These are phyloP conservation scores for Madurella mycetomatis DNA, from an alignment of 2,329 filamentous ascomycete genomes.

Conservation along the genomic window DNA sequence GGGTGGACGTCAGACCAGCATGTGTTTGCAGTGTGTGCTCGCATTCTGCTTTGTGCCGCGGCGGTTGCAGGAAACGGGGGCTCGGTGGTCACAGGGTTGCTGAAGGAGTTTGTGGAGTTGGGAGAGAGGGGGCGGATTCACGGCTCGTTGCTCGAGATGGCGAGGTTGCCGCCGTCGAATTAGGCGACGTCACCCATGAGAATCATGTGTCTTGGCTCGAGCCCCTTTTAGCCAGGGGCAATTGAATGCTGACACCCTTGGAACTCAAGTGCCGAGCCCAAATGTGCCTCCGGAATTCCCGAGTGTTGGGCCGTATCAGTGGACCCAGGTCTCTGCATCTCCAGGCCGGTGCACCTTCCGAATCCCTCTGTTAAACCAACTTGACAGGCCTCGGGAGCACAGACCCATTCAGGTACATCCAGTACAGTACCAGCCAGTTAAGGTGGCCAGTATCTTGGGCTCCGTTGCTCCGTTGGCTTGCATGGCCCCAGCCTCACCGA, in stretches of 20 bases:
- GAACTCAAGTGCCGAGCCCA: neutral
- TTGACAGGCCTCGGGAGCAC: too few species aligned
- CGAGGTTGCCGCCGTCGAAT: neutral
- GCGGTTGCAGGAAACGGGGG: slow-evolving; percentile 5
- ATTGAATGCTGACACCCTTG: neutral
- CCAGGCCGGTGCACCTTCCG: neutral
- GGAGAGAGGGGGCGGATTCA: slow-evolving; percentile 21
- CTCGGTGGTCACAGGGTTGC: slow-evolving; percentile 6
- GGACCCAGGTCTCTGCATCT: neutral
- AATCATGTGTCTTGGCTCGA: neutral
- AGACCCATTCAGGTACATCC: too few species aligned
- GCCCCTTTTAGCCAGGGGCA: neutral
- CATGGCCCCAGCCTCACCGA: too few species aligned
- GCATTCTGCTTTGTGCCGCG: slow-evolving; percentile 23
- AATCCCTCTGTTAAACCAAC: too few species aligned
- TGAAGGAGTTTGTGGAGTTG: slow-evolving; percentile 17
- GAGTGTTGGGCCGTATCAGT: neutral
- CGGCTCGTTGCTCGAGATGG: slow-evolving; percentile 25
- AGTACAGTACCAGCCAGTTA: too few species aligned
- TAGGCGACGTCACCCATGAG: neutral
- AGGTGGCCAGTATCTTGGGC: too few species aligned
- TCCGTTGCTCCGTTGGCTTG: too few species aligned
- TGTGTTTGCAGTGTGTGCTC: slow-evolving; percentile 26
- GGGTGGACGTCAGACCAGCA: slow-evolving; percentile 29
- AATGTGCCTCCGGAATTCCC: neutral